phyloP scores from a whole-genome alignment of 108 stramenopile genomes.

The Bacterosira constricta region DNA sequence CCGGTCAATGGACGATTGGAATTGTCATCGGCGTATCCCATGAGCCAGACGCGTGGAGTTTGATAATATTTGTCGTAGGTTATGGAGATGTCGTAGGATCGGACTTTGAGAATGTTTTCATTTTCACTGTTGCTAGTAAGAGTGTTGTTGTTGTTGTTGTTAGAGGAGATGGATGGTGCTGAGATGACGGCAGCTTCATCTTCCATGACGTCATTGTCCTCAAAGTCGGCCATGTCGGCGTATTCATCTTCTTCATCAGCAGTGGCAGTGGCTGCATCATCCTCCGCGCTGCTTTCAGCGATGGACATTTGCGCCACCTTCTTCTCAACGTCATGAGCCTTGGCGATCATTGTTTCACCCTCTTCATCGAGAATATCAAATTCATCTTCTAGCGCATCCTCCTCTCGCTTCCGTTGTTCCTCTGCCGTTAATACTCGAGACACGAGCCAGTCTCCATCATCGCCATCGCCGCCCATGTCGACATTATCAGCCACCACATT shows the following conservation, averaged over 20 bases:
- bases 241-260: conserved; percentile 77
- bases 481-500: conserved; percentile 49
- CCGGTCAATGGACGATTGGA: conserved; percentile 81
- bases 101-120: conserved; percentile 74
- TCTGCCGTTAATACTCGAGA: conserved; percentile 49
- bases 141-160: not conserved
- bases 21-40: conserved; percentile 86
- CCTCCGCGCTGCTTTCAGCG: not conserved
- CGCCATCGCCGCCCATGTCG: conserved; percentile 10
- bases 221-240: conserved; percentile 90
- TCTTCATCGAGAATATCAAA: conserved; percentile 89
- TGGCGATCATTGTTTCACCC: conserved; percentile 58
- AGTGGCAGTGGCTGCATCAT: not conserved
- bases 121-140: conserved; percentile 4
- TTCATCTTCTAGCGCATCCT: conserved; percentile 67
- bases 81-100: conserved; percentile 96
- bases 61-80: conserved; percentile 99
- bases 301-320: not conserved
- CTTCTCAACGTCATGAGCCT: conserved; percentile 1
- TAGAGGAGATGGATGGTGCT: conserved; percentile 10
- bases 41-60: conserved; percentile 97
- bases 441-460: conserved; percentile 78
- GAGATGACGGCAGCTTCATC: conserved; percentile 72
- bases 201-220: conserved; percentile 77
- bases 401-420: conserved; percentile 35